Evolutionary conservation across 192 early-diverging fungal species (phyloP), one percentile per base, ranked within the genome.

Genomic region (Coemansia brasiliensis): DNA sequence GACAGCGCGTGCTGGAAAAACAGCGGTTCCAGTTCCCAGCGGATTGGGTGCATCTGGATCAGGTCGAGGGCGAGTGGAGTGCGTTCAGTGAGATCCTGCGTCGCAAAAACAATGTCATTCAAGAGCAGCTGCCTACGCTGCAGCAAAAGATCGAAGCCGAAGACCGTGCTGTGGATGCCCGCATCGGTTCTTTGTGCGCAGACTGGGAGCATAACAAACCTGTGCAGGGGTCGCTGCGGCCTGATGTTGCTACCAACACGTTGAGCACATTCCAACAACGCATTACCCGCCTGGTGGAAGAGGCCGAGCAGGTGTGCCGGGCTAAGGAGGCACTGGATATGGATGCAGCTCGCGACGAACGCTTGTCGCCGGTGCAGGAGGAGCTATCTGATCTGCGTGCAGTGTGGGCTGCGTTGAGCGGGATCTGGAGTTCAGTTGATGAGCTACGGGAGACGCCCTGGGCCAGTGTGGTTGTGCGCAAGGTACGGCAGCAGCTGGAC

Each of bases 131-230:
- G 68, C 91, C 91, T 41, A 91, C 85, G 26, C 76, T 99, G 51
- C 93, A 98, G 82, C 81, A 84, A 72, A 97, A 98, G 83, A 95
- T 98, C 58, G 83, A 91, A n/a, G 83, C 88, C 1, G 94, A 99
- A 69, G 96, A 98, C 79, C 86, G 90, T 59, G 72, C 86, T 0
- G 84, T 97, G 10, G 91, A 95, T 52, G 80, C 84, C 52, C 91
- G 93, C 61, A 93, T 96, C 58, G 79, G 81, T 11, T 84, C 90
- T 22, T 85, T 94, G 48, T 76, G 88, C 29, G 78, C 78, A 6
- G 96, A 98, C 65, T 99, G 96, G 98, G 92, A 94, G 57, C 88
- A 91, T 61, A 84, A 63, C 68, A 99, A 98, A 74, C 98, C 96
- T 15, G 87, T 98, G 22, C 89, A 93, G 64, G 98, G 95, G 17